Percentiles rank a stretch among this genome's conserved stretches.
Conservation (phyloP, 257 asterid genomes). For the Capsicum pubescens region DNA sequence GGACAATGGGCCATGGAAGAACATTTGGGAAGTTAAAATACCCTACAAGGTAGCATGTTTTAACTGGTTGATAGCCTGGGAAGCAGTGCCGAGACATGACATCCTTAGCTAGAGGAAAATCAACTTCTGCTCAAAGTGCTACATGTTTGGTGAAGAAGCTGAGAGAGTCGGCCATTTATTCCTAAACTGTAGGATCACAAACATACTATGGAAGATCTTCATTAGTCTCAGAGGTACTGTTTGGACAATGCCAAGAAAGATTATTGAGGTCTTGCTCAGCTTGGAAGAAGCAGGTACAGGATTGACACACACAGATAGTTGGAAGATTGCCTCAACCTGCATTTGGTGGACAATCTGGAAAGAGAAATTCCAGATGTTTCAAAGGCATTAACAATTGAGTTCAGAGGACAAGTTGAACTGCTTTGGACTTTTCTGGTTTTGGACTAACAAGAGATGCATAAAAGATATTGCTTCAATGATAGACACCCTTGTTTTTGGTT, state of each 20-base stretch:
- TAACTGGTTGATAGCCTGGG: background rate
- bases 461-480: too few species aligned
- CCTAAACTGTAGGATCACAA: background rate
- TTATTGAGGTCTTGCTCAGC: slow-evolving; percentile 9
- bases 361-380: too few species aligned
- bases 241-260: background rate
- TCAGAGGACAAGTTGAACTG: too few species aligned
- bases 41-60: slow-evolving; percentile 2
- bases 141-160: background rate
- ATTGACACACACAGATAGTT: too few species aligned
- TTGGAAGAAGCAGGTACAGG: background rate
- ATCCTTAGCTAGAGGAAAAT: background rate
- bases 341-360: too few species aligned
- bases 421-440: too few species aligned
- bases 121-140: background rate
- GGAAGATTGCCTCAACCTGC: too few species aligned
- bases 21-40: background rate
- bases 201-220: background rate
- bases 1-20: background rate
- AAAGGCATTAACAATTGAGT: too few species aligned
- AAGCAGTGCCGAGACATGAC: background rate
- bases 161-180: background rate
- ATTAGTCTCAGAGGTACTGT: background rate
- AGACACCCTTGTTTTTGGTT: too few species aligned
- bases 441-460: too few species aligned